Evolutionary conservation across 805 yeast genomes (phyloP).

Genomic region (Barnettozyma botsteinii): DNA sequence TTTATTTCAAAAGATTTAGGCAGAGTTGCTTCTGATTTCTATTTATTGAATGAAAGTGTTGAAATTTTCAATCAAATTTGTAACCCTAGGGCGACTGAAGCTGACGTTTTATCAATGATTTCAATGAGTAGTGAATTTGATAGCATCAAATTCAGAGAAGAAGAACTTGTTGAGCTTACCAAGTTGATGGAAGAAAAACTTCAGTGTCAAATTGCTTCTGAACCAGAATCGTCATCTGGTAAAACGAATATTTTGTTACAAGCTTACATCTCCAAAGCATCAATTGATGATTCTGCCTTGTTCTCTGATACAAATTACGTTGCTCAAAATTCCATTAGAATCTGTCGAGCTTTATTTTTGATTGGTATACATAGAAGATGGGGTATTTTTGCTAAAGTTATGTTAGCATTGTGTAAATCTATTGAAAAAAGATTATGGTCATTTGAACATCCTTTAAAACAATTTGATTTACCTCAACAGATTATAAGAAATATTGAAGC

Average conservation of each 20-base stretch:
- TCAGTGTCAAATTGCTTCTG: slow-evolving; percentile 81
- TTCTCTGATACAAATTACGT: slow-evolving; percentile 86
- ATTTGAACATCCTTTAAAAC: slow-evolving; percentile 82
- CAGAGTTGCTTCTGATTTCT: slow-evolving; percentile 90
- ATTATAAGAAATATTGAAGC: slow-evolving; percentile 56
- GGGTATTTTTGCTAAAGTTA: slow-evolving; percentile 73
- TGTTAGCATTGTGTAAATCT: slow-evolving; percentile 79
- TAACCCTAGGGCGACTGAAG: slow-evolving; percentile 83
- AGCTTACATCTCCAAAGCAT: slow-evolving; percentile 74
- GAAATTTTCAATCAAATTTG: slow-evolving; percentile 85
- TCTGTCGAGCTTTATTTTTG: slow-evolving; percentile 83
- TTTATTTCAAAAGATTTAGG: slow-evolving; percentile 87
- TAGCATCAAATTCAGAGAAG: slow-evolving; percentile 80
- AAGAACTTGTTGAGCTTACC: slow-evolving; percentile 72
- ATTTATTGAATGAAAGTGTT: slow-evolving; percentile 74
- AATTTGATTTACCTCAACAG: slow-evolving; percentile 72
- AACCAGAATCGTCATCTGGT: slow-evolving; percentile 67
- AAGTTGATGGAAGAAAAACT: slow-evolving; percentile 50
- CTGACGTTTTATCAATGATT: slow-evolving; percentile 82
- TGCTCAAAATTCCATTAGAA: slow-evolving; percentile 93
- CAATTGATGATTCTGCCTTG: slow-evolving; percentile 72
- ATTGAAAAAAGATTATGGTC: slow-evolving; percentile 85
- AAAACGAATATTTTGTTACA: slow-evolving; percentile 86
- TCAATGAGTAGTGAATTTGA: slow-evolving; percentile 94
- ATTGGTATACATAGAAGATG: slow-evolving; percentile 86